Evolutionary conservation across 805 yeast species (phyloP).

Genomic region (Diddensiella caesifluorescens): DNA sequence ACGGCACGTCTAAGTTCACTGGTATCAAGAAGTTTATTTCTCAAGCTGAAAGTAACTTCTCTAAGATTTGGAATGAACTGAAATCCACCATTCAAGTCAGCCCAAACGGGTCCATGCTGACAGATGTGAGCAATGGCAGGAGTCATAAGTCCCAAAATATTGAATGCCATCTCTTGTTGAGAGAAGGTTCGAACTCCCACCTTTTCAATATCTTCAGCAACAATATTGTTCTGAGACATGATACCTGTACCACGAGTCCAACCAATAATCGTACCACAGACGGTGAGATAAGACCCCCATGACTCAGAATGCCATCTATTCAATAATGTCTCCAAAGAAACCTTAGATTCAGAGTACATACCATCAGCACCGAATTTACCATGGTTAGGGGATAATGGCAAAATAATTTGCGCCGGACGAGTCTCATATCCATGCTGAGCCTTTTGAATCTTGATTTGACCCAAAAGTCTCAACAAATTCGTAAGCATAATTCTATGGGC

Average conservation of each 20-base stretch:
- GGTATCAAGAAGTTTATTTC: conserved; percentile 67
- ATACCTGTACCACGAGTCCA: conserved; percentile 99
- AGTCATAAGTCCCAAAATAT: conserved; percentile 87
- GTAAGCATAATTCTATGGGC: conserved; percentile 99
- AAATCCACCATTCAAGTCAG: conserved; percentile 98
- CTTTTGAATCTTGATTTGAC: conserved; percentile 83
- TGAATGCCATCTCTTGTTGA: conserved; percentile 99
- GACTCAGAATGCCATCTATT: conserved; percentile 99
- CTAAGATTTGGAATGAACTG: conserved; percentile 89
- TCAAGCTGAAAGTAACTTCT: conserved; percentile 73
- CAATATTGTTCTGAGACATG: conserved; percentile 94
- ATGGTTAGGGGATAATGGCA: conserved; percentile 97
- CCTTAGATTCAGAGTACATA: conserved; percentile 94
- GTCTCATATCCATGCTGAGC: conserved; percentile 72
- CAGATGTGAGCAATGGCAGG: conserved; percentile 80
- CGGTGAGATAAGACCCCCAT: conserved; percentile 89
- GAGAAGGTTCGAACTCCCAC: conserved; percentile 97
- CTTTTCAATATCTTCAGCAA: conserved; percentile 95
- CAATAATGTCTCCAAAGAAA: conserved; percentile 90
- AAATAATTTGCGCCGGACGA: conserved; percentile 95
- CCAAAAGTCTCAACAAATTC: conserved; percentile 85
- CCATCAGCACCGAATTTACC: conserved; percentile 99
- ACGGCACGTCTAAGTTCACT: conserved; percentile 95
- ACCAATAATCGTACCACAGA: conserved; percentile 98
- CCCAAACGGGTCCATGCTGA: conserved; percentile 92